Base-by-base conservation (phyloP, 768 basidiomycete species). In the Russula emetica region DNA sequence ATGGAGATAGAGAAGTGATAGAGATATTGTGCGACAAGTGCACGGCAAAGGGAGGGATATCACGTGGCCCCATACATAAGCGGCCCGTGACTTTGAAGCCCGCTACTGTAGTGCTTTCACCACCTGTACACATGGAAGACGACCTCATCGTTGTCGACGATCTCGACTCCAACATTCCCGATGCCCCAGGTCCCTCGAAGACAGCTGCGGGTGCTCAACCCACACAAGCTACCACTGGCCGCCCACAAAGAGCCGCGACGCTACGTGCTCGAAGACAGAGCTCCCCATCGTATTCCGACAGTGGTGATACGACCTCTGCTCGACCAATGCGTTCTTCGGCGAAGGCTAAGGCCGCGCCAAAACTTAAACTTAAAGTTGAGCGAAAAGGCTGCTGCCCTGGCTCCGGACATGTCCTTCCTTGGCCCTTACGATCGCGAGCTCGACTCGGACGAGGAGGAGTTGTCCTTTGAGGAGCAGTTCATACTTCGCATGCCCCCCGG, bases 391-490 rank as follows among this genome's bases (percentile, higher is more conserved):
- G 88, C 85, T 8, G 84, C 86, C 36, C 87, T 88, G 70, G 88
- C 88, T 34, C 89, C 87, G 56, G 92, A 91, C 63, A 89, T 85
- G 84, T 90, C 88, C 36, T 95, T 94, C 73, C 76, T 95, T 60
- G 96, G 96, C 8, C 82, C 87, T 14, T 98, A 94, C 74, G 95
- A 98, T 77, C 80, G 94, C 49, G 96, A 98, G 72, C 78, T 98
- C 58, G 96, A 98, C 74, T 94, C 92, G 55, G 93, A 98, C 70
- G 92, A 94, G 52, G 94, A 97, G 62, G 95, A 97, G 62, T 75
- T 98, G 62, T 86, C 87, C 18, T 97, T 98, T 69, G 97, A 99
- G 75, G 97, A 99, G 75, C 95, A 98, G 71, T 98, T 98, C 71
- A 87, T 99, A 60, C 77, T 99, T 36, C 76, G 95, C 32, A 85